phyloP scores from a whole-genome alignment of 2,329 filamentous ascomycete genomes.

The Fusarium gaditjirri region DNA sequence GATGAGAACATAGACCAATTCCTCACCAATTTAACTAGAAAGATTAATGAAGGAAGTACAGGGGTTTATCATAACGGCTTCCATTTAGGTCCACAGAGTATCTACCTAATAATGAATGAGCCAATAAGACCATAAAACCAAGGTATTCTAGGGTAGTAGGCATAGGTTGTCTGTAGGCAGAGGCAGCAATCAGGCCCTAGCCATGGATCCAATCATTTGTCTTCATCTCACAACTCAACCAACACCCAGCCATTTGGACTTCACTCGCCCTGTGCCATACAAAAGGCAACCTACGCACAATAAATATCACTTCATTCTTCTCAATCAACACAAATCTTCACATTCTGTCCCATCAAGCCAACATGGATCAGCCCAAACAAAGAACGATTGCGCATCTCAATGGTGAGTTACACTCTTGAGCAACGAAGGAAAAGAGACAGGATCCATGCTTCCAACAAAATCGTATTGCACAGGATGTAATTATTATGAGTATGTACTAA shows the following conservation, averaged over 20 bases:
- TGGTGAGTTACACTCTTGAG: background rate
- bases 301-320: background rate
- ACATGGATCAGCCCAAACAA: background rate
- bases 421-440: background rate
- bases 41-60: background rate
- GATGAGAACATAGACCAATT: background rate
- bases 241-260: background rate
- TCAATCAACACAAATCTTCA: background rate
- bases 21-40: background rate
- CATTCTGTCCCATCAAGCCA: background rate
- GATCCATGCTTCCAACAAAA: background rate
- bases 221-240: background rate
- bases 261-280: background rate
- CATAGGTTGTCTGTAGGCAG: background rate
- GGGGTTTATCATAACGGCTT: background rate
- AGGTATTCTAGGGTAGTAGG: background rate
- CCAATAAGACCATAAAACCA: background rate
- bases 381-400: background rate
- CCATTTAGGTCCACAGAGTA: background rate
- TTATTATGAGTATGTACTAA: background rate
- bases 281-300: background rate
- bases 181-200: constrained; percentile 1
- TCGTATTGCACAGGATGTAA: background rate
- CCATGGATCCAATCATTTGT: background rate
- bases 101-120: background rate